A percentile compares a stretch with the other conserved stretches of the same genome.
These are phyloP conservation scores for Arctium lappa DNA, from an alignment of 129 eudicot species.

Conservation along the genomic window DNA sequence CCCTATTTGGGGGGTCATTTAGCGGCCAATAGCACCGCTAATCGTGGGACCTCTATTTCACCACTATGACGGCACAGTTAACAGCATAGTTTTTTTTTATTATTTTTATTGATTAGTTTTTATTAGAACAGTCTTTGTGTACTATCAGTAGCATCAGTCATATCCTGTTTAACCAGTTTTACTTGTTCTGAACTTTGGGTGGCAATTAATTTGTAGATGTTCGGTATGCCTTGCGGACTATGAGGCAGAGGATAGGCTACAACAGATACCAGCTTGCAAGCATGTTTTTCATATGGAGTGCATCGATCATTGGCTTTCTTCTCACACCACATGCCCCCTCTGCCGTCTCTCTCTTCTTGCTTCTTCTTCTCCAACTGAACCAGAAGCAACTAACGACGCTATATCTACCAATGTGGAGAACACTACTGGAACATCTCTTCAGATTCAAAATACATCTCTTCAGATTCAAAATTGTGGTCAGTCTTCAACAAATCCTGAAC, in stretches of 20 bases:
- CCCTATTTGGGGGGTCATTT: too few species aligned
- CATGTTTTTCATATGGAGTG: slow-evolving; percentile 80
- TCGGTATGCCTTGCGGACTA: slow-evolving; percentile 87
- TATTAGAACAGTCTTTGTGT: not conserved
- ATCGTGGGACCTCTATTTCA: too few species aligned
- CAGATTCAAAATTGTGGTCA: slow-evolving; percentile 31
- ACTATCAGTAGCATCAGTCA: not conserved
- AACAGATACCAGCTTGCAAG: slow-evolving; percentile 80
- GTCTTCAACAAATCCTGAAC: slow-evolving; percentile 16
- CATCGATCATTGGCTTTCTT: slow-evolving; percentile 75
- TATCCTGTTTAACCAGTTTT: not conserved
- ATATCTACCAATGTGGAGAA: slow-evolving; percentile 19
- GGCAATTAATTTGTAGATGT: slow-evolving; percentile 48
- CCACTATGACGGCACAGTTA: too few species aligned
- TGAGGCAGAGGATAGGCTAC: slow-evolving; percentile 75
- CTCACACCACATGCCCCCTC: slow-evolving; percentile 85
- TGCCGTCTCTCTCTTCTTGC: slow-evolving; percentile 78
- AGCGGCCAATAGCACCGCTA: too few species aligned
- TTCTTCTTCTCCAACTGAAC: slow-evolving; percentile 39
- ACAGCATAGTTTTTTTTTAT: too few species aligned
- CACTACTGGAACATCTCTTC: slow-evolving; percentile 23
- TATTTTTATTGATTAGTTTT: not conserved
- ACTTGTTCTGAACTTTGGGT: not conserved
- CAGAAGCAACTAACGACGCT: slow-evolving; percentile 14
- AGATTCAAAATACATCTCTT: slow-evolving; percentile 28